Conservation (phyloP, 2,329 filamentous ascomycete species). For the Calonectria multiphialidica region DNA sequence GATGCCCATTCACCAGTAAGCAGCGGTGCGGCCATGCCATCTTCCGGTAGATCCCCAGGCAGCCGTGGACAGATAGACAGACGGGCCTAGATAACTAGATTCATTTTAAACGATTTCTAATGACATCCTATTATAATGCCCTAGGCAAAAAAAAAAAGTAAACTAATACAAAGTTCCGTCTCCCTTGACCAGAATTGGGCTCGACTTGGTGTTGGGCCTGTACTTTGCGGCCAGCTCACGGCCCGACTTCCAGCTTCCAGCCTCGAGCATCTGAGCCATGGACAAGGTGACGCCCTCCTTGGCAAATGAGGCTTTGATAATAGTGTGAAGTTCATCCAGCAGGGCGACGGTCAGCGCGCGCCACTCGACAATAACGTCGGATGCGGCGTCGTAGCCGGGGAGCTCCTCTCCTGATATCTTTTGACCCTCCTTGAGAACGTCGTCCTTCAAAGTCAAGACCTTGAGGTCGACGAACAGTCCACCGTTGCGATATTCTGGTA, state of each 20-base stretch:
- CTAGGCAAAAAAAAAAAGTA: neutral
- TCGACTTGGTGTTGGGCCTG: conserved; percentile 83
- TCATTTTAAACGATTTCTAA: neutral
- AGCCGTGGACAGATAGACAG: neutral
- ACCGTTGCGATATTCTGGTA: conserved; percentile 80
- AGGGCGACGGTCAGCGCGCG: conserved; percentile 69
- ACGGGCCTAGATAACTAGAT: neutral
- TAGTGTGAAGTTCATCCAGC: conserved; percentile 61
- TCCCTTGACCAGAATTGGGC: conserved; percentile 84
- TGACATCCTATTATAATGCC: neutral
- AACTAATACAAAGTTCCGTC: conserved; percentile 83
- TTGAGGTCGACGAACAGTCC: conserved; percentile 74
- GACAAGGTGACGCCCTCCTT: conserved; percentile 48
- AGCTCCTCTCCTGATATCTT: conserved; percentile 56
- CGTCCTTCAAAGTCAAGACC: conserved; percentile 63
- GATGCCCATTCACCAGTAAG: conserved; percentile 23
- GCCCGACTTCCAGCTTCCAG: conserved; percentile 73
- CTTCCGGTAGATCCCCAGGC: neutral
- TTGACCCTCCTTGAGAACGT: conserved; percentile 57
- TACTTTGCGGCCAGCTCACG: conserved; percentile 84
- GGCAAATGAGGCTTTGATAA: conserved; percentile 52
- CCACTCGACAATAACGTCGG: conserved; percentile 73
- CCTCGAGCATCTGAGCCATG: conserved; percentile 65
- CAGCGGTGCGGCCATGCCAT: neutral
- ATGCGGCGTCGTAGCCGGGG: conserved; percentile 64